Evolutionary conservation across 306 rosid genomes (phyloP).

Genomic region (Sicyos edulis): DNA sequence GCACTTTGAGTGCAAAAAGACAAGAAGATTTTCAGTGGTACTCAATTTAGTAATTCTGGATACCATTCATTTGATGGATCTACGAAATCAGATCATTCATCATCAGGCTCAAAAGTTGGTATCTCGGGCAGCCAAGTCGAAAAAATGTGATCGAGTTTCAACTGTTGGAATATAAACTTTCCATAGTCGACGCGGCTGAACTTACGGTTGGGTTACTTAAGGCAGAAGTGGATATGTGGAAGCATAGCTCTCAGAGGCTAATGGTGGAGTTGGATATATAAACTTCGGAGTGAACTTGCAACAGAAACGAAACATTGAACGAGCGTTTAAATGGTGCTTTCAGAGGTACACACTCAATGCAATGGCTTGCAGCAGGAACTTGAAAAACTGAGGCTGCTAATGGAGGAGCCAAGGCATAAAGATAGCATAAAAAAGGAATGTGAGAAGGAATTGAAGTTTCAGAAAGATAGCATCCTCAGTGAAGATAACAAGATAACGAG

Average conservation of each 20-base stretch:
- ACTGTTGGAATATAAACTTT: slow-evolving; percentile 1
- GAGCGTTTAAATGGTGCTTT: slow-evolving; percentile 38
- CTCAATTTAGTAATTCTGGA: slow-evolving; percentile 10
- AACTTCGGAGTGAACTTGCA: slow-evolving; percentile 35
- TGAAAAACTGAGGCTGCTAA: slow-evolving; percentile 32
- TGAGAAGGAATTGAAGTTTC: slow-evolving; percentile 45
- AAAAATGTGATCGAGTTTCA: slow-evolving; percentile 12
- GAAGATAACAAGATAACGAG: slow-evolving; percentile 37
- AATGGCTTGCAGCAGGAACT: slow-evolving; percentile 30
- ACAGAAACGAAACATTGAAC: slow-evolving; percentile 33
- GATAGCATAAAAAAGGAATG: slow-evolving; percentile 31
- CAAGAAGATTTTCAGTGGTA: slow-evolving; percentile 26
- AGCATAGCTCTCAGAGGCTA: slow-evolving; percentile 44
- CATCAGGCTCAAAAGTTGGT: slow-evolving; percentile 24
- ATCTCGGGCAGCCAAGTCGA: slow-evolving; percentile 22
- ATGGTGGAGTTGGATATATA: slow-evolving; percentile 37
- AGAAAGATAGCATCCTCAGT: slow-evolving; percentile 32
- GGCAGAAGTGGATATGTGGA: slow-evolving; percentile 67
- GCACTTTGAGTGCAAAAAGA: slow-evolving; percentile 15
- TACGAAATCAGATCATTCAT: slow-evolving; percentile 26
- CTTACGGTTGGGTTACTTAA: slow-evolving; percentile 39
- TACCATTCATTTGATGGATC: slow-evolving; percentile 19
- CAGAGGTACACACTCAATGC: slow-evolving; percentile 26
- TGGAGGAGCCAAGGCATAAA: slow-evolving; percentile 19
- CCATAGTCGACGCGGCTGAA: slow-evolving; percentile 32